Evolutionary conservation across 495 filamentous ascomycete species (phyloP).

Genomic region (Pseudomonodictys pantanalensis): DNA sequence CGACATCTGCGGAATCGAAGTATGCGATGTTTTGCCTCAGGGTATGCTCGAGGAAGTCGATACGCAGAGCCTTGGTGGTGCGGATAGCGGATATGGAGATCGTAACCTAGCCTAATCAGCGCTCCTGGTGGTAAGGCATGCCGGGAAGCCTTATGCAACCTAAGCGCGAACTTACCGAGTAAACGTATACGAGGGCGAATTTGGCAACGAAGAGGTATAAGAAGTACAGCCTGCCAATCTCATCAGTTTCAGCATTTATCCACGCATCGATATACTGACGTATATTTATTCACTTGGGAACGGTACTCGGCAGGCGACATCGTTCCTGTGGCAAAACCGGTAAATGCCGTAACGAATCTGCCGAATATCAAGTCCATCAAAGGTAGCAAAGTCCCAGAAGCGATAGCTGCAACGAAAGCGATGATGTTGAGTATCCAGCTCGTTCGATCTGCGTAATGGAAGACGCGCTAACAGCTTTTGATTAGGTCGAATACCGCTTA

Average conservation of each 20-base stretch:
- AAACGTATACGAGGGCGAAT: constrained; percentile 38
- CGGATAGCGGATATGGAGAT: constrained; percentile 50
- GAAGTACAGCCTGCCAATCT: constrained; percentile 34
- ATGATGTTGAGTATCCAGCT: constrained; percentile 27
- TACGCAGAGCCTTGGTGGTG: constrained; percentile 76
- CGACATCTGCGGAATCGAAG: constrained; percentile 87
- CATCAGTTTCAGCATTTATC: neutral
- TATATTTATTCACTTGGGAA: constrained; percentile 30
- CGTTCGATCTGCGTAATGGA: constrained; percentile 26
- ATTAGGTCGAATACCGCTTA: neutral
- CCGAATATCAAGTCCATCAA: constrained; percentile 39
- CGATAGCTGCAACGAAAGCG: constrained; percentile 35
- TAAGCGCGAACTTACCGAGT: constrained; percentile 21
- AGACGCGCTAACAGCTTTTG: constrained; percentile 23
- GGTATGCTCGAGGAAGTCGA: constrained; percentile 77
- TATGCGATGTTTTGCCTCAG: constrained; percentile 88
- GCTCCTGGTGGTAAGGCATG: constrained; percentile 9
- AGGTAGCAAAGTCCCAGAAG: constrained; percentile 37
- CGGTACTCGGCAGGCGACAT: constrained; percentile 31
- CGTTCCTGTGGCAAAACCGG: constrained; percentile 34
- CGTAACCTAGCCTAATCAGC: neutral
- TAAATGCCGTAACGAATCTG: constrained; percentile 43
- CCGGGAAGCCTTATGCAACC: neutral
- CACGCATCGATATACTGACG: neutral
- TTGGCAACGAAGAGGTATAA: constrained; percentile 46